phyloP scores from a whole-genome alignment of 2,329 filamentous ascomycete species.

The Fusarium drepaniforme region DNA sequence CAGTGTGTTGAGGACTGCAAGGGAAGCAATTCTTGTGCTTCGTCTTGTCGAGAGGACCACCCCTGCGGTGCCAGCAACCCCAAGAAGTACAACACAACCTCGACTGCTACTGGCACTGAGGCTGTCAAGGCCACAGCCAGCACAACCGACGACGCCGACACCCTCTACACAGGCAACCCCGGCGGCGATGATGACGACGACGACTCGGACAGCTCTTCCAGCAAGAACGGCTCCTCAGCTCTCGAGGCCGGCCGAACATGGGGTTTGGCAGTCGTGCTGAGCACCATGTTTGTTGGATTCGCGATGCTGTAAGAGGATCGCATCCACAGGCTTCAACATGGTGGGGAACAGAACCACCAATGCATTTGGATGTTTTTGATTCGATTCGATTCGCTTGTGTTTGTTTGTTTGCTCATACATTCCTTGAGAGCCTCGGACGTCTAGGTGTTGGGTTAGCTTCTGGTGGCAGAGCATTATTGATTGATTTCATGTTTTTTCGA shows the following conservation, averaged over 20 bases:
- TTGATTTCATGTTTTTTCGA: slow-evolving; percentile 26
- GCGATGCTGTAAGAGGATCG: slow-evolving; percentile 50
- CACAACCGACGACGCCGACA: slow-evolving; percentile 47
- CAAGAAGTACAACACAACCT: slow-evolving; percentile 67
- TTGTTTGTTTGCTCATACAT: slow-evolving; percentile 38
- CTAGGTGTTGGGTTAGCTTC: slow-evolving; percentile 43
- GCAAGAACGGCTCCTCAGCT: slow-evolving; percentile 44
- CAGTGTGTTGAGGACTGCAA: slow-evolving; percentile 74
- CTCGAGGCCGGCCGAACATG: slow-evolving; percentile 53
- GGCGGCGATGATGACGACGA: slow-evolving; percentile 16
- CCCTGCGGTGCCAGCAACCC: slow-evolving; percentile 80
- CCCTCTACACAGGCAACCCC: slow-evolving; percentile 49
- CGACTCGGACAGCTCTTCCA: slow-evolving; percentile 21
- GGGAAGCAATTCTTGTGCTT: slow-evolving; percentile 67
- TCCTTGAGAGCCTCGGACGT: slow-evolving; percentile 43
- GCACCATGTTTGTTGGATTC: slow-evolving; percentile 55
- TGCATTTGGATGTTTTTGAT: slow-evolving; percentile 11
- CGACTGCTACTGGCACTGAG: slow-evolving; percentile 51
- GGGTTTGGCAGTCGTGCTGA: slow-evolving; percentile 53
- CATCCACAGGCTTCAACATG: not conserved
- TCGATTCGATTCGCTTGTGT: slow-evolving; percentile 28
- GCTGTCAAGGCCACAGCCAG: slow-evolving; percentile 55
- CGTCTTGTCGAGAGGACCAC: slow-evolving; percentile 72
- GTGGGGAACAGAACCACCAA: not conserved
- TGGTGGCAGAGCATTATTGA: slow-evolving; percentile 30